phyloP scores from a whole-genome alignment of 129 eudicot genomes.

The Smallanthus sonchifolius region DNA sequence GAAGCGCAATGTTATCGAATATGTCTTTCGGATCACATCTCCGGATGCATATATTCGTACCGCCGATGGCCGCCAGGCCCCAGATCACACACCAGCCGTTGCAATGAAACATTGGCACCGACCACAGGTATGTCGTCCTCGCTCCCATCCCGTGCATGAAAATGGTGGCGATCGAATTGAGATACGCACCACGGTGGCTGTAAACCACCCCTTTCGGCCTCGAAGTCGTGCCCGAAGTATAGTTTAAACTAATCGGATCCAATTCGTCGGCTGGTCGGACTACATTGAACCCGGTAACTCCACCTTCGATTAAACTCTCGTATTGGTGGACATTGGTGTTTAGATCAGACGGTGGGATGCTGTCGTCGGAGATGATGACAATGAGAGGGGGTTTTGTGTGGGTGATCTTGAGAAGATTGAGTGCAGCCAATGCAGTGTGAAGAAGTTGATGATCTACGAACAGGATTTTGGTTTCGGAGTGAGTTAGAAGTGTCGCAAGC shows the following conservation, averaged over 20 bases:
- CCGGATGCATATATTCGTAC: constrained; percentile 73
- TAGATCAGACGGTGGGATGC: background rate
- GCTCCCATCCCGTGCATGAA: constrained; percentile 67
- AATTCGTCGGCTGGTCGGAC: constrained; percentile 57
- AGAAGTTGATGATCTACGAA: constrained; percentile 68
- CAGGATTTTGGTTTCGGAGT: constrained; percentile 73
- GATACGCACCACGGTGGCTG: constrained; percentile 81
- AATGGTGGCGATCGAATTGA: constrained; percentile 68
- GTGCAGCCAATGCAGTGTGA: constrained; percentile 43
- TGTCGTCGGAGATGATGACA: constrained; percentile 42
- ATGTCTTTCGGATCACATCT: constrained; percentile 61
- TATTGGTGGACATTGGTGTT: constrained; percentile 23
- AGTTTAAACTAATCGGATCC: constrained; percentile 76
- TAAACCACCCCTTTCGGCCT: constrained; percentile 91
- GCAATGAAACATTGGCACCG: constrained; percentile 96
- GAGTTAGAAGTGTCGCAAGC: constrained; percentile 56
- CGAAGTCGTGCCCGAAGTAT: constrained; percentile 94
- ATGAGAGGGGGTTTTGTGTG: constrained; percentile 36
- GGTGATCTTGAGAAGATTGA: constrained; percentile 30
- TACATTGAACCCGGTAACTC: constrained; percentile 38
- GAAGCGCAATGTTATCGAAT: constrained; percentile 43
- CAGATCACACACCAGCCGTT: constrained; percentile 89
- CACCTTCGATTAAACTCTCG: constrained; percentile 25
- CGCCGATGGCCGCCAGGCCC: constrained; percentile 92
- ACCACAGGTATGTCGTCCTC: constrained; percentile 70